A percentile compares a stretch with the other conserved stretches of the same genome.
phyloP scores from a whole-genome alignment of 768 basidiomycete species.

The Stropharia rugosoannulata region DNA sequence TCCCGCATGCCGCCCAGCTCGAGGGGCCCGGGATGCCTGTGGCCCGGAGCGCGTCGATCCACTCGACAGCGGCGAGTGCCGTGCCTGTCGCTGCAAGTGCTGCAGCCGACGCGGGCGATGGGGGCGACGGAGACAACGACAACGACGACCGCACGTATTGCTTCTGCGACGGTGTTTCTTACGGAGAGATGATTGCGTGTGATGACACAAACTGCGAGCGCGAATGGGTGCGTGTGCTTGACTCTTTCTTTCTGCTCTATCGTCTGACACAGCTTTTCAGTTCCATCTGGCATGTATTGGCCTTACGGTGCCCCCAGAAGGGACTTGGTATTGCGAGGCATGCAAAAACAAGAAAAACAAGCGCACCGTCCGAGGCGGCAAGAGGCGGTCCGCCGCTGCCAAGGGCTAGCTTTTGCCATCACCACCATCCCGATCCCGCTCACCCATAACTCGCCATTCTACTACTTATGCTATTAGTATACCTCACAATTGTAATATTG shows the following conservation, averaged over 20 bases:
- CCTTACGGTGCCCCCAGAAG: constrained; percentile 62
- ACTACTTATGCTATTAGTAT: constrained; percentile 17
- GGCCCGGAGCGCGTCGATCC: constrained; percentile 40
- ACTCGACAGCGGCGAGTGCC: constrained; percentile 27
- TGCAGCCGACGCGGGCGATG: constrained; percentile 32
- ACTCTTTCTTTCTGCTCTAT: constrained; percentile 5
- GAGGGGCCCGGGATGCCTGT: constrained; percentile 83
- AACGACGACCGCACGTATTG: constrained; percentile 78
- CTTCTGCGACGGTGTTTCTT: constrained; percentile 80
- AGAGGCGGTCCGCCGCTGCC: constrained; percentile 38
- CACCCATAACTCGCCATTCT: not conserved
- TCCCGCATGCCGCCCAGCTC: constrained; percentile 52
- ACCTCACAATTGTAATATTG: constrained; percentile 15
- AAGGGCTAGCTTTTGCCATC: not conserved
- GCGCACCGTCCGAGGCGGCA: constrained; percentile 51
- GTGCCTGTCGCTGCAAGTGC: constrained; percentile 30
- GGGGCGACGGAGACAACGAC: constrained; percentile 53
- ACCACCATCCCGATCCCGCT: too few relatives aligned
- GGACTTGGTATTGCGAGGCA: constrained; percentile 73
- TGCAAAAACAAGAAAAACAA: constrained; percentile 57
- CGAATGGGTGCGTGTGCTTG: constrained; percentile 78
- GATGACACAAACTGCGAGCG: constrained; percentile 76
- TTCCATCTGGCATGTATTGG: constrained; percentile 82
- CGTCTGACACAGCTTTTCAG: constrained; percentile 35
- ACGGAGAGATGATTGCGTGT: constrained; percentile 95